Percentiles rank a stretch among this genome's conserved stretches.
Evolutionary conservation across 495 filamentous ascomycete species (phyloP).

Genomic region (Penicillium lagena): DNA sequence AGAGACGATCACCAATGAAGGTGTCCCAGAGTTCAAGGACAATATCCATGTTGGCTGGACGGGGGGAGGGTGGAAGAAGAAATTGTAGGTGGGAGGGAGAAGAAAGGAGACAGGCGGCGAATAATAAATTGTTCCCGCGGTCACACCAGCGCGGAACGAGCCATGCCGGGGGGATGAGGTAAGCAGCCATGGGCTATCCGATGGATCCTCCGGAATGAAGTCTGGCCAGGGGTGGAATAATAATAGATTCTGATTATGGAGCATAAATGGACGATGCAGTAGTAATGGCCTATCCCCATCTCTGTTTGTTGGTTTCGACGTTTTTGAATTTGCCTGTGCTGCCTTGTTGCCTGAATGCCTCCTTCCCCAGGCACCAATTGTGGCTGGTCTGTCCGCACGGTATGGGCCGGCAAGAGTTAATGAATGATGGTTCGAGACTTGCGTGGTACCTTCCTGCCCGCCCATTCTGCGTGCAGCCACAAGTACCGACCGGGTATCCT

Average conservation of each 20-base stretch:
- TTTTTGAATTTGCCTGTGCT: neutral
- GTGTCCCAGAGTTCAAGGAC: slow-evolving; percentile 81
- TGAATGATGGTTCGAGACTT: too few relatives aligned
- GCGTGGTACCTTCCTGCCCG: neutral
- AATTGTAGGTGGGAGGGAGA: slow-evolving; percentile 1
- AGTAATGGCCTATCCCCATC: too few relatives aligned
- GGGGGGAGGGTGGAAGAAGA: neutral
- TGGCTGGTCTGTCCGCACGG: too few relatives aligned
- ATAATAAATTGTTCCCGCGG: slow-evolving; percentile 20
- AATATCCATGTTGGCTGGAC: slow-evolving; percentile 68
- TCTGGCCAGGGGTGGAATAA: too few relatives aligned
- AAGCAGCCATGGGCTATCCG: too few relatives aligned
- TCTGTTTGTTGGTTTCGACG: too few relatives aligned
- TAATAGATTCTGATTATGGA: too few relatives aligned
- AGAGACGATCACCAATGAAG: slow-evolving; percentile 75
- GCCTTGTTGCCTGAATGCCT: slow-evolving; percentile 1
- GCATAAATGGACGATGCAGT: too few relatives aligned
- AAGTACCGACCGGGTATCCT: too few relatives aligned
- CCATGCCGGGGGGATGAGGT: slow-evolving; percentile 17
- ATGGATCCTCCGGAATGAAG: too few relatives aligned
- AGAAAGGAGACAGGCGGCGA: slow-evolving; percentile 12
- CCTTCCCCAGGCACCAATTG: neutral
- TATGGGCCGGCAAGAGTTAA: too few relatives aligned
- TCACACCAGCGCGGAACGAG: slow-evolving; percentile 40
- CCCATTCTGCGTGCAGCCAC: too few relatives aligned